These are phyloP conservation scores for Scutellaria baicalensis DNA, from an alignment of 257 asterid species.

Conservation along the genomic window DNA sequence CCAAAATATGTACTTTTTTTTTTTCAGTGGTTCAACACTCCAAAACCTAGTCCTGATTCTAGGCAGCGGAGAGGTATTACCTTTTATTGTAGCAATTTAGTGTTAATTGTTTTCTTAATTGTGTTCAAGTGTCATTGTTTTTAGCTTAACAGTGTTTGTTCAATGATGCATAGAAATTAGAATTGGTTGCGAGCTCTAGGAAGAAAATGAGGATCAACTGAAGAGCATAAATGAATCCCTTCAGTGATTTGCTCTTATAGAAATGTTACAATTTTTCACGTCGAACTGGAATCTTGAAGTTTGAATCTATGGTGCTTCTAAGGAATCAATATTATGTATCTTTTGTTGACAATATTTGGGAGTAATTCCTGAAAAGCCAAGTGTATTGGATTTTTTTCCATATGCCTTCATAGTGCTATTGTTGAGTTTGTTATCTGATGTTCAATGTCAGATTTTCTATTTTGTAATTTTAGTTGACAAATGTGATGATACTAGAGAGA, in stretches of 20 bases:
- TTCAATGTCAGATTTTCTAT: background rate
- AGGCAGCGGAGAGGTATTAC: conserved; percentile 54
- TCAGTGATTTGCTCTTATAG: background rate
- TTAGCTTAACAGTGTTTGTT: background rate
- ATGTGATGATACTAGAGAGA: background rate
- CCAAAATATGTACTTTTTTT: too few species aligned
- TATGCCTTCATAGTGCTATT: conserved; percentile 5
- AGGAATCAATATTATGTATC: background rate
- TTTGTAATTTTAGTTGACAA: background rate
- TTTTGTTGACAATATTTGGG: background rate
- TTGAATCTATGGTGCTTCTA: background rate
- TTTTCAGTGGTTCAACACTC: conserved; percentile 72
- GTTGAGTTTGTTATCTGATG: background rate
- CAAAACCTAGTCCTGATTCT: conserved; percentile 44
- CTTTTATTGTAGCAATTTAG: background rate
- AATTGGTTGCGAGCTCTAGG: background rate
- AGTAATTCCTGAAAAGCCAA: background rate
- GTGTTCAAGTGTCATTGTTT: background rate
- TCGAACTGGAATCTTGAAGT: background rate
- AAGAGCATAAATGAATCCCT: background rate
- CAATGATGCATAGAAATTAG: background rate
- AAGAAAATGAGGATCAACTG: background rate
- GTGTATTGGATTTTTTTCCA: background rate
- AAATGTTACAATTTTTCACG: background rate
- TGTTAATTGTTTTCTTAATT: background rate